A percentile compares a stretch with the other conserved stretches of the same genome.
Conservation (phyloP, 805 yeast genomes). For the Pichia pseudocactophila region DNA sequence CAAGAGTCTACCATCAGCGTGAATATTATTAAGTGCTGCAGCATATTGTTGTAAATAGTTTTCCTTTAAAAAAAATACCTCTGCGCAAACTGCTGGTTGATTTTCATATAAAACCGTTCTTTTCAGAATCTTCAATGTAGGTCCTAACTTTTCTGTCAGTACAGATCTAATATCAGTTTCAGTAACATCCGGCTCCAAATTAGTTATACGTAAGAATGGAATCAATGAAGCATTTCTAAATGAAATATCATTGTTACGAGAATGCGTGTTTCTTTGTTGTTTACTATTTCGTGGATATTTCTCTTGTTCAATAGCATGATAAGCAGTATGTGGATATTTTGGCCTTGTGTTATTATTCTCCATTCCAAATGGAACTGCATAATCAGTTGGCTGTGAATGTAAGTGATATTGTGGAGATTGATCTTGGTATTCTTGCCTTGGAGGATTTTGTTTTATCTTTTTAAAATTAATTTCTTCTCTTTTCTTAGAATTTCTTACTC, state of each 20-base stretch:
- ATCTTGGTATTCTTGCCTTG: too few species aligned
- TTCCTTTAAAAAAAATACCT: constrained; percentile 13
- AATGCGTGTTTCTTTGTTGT: background rate
- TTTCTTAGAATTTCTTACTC: too few species aligned
- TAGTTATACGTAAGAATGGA: constrained; percentile 23
- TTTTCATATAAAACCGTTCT: background rate
- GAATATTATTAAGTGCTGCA: constrained; percentile 5
- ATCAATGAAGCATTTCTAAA: constrained; percentile 20
- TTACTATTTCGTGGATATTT: background rate
- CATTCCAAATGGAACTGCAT: too few species aligned
- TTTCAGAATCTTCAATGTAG: constrained; percentile 12
- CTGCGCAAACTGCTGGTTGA: constrained; percentile 13
- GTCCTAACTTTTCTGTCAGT: constrained; percentile 17
- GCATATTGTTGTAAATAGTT: constrained; percentile 7
- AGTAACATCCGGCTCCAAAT: constrained; percentile 25
- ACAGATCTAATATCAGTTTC: constrained; percentile 23
- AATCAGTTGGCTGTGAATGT: too few species aligned
- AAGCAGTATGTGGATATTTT: background rate
- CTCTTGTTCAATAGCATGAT: background rate
- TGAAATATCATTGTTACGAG: constrained; percentile 2
- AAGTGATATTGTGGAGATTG: too few species aligned
- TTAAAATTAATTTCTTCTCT: too few species aligned
- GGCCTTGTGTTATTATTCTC: too few species aligned
- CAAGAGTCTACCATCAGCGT: constrained; percentile 14
- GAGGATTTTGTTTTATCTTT: too few species aligned